Evolutionary conservation across 2,329 filamentous ascomycete genomes (phyloP), one percentile per base, ranked within the genome.

Genomic region (Trichoderma polysporum): DNA sequence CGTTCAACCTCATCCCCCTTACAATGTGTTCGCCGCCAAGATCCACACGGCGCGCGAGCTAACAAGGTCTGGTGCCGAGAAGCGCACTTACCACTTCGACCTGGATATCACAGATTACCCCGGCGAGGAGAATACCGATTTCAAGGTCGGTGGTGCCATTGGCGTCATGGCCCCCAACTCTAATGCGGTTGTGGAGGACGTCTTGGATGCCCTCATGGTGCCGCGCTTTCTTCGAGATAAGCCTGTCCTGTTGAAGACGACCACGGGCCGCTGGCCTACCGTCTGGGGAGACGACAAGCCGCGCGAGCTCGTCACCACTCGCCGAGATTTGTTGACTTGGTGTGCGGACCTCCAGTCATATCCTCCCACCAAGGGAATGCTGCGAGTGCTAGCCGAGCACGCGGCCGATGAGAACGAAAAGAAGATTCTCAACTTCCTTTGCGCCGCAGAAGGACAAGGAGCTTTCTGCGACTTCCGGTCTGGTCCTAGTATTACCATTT

Each of bases 71-170:
- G 94, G 94, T 25, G 95, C 95, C 5, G 93, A 97, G 83, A 99
- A 99, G 86, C 87, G 94, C 68, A 99, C 95, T 0, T 97, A 94
- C 78, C 95, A 99, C 79, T 98, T 98, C 74, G 95, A 98, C 74
- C 88, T 99, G 52, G 95, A 99, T 74, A 91, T 99, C 58, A 97
- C 94, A 57, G 91, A 97, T 76, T 99, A 99, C 74, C 93, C 95
- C 0, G 86, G 88, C 22, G 93, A 96, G 80, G 91, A 91, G 63
- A 85, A 86, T 58, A 88, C 94, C 5, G 95, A 98, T 76, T 99
- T 98, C 84, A 94, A 94, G 76, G 95, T 99, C 19, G 95, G 95
- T 67, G 95, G 95, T 64, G 95, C 95, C 62, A 94, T 99, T 77
- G 95, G 95, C 45, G 88, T 99, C 67, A 93, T 92, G 76, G 94